phyloP scores from a whole-genome alignment of 345 rosid genomes.

The Linum trigynum region DNA sequence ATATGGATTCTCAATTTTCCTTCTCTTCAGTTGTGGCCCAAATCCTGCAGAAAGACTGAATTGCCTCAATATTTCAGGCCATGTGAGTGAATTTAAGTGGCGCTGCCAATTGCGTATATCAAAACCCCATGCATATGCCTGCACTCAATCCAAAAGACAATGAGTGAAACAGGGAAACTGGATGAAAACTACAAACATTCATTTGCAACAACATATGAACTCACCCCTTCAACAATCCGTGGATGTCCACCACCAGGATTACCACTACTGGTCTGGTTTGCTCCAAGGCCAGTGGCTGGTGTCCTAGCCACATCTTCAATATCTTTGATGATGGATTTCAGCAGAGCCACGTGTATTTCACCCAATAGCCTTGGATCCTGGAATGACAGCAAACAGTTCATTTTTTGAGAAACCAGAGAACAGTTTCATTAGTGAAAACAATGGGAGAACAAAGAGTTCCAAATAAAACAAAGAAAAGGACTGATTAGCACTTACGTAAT shows the following conservation, averaged over 20 bases:
- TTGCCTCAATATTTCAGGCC: conserved; percentile 92
- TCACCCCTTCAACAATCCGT: conserved; percentile 80
- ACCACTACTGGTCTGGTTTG: conserved; percentile 49
- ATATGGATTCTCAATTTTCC: conserved; percentile 34
- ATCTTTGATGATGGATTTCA: conserved; percentile 65
- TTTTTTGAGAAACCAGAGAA: not conserved
- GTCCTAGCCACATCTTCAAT: conserved; percentile 71
- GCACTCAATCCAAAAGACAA: conserved; percentile 4
- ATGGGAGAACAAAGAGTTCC: not conserved
- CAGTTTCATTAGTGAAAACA: conserved; percentile 9
- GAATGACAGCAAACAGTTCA: conserved; percentile 7
- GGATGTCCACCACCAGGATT: conserved; percentile 90
- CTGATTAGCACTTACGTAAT: conserved; percentile 41
- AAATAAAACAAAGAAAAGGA: not conserved
- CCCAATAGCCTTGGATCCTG: conserved; percentile 77
- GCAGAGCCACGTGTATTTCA: conserved; percentile 70
- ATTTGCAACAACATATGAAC: conserved; percentile 12
- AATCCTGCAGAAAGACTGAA: conserved; percentile 73
- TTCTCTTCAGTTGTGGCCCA: conserved; percentile 66
- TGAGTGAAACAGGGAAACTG: not conserved
- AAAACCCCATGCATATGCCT: conserved; percentile 97
- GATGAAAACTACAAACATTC: not conserved
- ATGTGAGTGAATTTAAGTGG: conserved; percentile 64
- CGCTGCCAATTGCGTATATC: conserved; percentile 68
- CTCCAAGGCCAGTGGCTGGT: conserved; percentile 45